A percentile compares a stretch with the other conserved stretches of the same genome.
phyloP scores from a whole-genome alignment of 495 filamentous ascomycete species.

The Aspergillus nanangensis region DNA sequence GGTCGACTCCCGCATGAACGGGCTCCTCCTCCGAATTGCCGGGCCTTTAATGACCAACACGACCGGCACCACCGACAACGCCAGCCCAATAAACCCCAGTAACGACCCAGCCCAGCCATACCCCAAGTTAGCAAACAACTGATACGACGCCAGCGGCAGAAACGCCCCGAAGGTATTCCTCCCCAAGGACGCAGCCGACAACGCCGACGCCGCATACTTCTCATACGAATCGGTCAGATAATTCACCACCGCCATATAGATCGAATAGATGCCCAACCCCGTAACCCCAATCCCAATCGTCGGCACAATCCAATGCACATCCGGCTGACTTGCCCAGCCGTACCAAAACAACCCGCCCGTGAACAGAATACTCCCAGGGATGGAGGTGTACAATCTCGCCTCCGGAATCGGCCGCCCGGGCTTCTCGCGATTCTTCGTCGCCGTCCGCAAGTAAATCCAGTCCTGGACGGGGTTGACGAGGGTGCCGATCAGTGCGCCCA shows the following conservation, averaged over 20 bases:
- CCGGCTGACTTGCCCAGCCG: slow-evolving; percentile 28
- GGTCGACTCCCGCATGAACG: slow-evolving; percentile 35
- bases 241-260: slow-evolving; percentile 46
- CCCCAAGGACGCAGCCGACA: slow-evolving; percentile 31
- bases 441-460: slow-evolving; percentile 30
- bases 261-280: slow-evolving; percentile 39
- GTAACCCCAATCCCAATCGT: slow-evolving; percentile 27
- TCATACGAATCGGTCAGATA: slow-evolving; percentile 46
- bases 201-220: slow-evolving; percentile 32
- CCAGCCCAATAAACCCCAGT: slow-evolving; percentile 36
- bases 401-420: slow-evolving; percentile 34
- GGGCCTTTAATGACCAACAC: slow-evolving; percentile 32
- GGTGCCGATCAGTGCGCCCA: slow-evolving; percentile 38
- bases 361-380: slow-evolving; percentile 39
- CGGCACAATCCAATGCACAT: slow-evolving; percentile 39
- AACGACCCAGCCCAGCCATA: slow-evolving; percentile 42
- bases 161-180: slow-evolving; percentile 31
- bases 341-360: slow-evolving; percentile 40
- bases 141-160: slow-evolving; percentile 31
- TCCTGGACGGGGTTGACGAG: slow-evolving; percentile 38
- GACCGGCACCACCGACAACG: slow-evolving; percentile 33
- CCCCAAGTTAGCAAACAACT: slow-evolving; percentile 36
- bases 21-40: slow-evolving; percentile 27
- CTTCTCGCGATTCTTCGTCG: slow-evolving; percentile 19
- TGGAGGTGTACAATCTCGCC: slow-evolving; percentile 35